phyloP scores from a whole-genome alignment of 2,329 filamentous ascomycete species.

The Lasiodiplodia theobromae region DNA sequence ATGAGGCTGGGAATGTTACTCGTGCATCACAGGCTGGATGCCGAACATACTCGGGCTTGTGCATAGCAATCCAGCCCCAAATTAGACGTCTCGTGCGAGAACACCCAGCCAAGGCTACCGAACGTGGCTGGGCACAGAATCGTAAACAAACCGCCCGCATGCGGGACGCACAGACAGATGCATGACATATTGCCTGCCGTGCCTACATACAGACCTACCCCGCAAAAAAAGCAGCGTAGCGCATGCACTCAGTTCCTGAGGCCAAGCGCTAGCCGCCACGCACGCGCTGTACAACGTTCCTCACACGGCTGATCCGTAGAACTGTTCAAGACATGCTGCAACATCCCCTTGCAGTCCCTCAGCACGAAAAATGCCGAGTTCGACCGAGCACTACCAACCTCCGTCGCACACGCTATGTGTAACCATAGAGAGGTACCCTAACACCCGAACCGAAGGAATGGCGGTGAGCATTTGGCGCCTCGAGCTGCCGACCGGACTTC shows the following conservation, averaged over 20 bases:
- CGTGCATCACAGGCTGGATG: no score
- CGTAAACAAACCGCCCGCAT: no score
- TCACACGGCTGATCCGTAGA: background rate
- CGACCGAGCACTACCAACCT: no score
- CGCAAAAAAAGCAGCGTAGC: background rate
- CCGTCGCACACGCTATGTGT: background rate
- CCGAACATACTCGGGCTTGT: no score
- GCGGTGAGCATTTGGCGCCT: no score
- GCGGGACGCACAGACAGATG: background rate
- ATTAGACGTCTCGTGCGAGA: background rate
- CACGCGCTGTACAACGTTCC: background rate
- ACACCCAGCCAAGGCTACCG: background rate
- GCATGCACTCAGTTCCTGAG: background rate
- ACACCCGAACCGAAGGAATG: background rate
- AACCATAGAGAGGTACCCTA: background rate
- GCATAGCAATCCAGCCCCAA: no score
- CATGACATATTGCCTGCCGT: background rate
- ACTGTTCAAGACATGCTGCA: background rate
- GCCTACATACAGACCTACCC: background rate
- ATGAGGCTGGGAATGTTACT: no score
- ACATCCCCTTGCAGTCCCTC: background rate
- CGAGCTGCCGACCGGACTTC: no score
- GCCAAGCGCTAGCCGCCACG: background rate
- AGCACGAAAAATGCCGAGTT: no score
- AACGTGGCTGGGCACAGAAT: no score